Conservation (phyloP, 495 filamentous ascomycete genomes). For the Penicillium arizonense region DNA sequence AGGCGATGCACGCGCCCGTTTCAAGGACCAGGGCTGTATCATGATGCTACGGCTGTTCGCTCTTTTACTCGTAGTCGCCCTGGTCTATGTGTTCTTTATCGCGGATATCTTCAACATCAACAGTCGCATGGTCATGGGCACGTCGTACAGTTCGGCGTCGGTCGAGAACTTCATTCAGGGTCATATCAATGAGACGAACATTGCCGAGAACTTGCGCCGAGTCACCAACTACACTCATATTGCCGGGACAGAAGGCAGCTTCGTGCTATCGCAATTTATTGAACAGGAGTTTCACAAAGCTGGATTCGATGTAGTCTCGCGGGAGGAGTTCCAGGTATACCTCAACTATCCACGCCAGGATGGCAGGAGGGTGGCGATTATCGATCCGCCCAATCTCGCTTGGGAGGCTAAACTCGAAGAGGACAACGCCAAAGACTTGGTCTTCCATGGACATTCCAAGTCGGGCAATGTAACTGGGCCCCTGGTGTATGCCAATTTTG, state of each 20-base stretch:
- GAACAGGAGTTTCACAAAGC: constrained; percentile 67
- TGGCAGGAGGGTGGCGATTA: constrained; percentile 77
- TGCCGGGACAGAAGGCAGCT: constrained; percentile 88
- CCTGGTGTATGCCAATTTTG: constrained; percentile 93
- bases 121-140: constrained; percentile 39
- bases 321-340: constrained; percentile 83
- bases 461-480: constrained; percentile 87
- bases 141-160: constrained; percentile 54
- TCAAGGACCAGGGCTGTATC: constrained; percentile 49
- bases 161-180: constrained; percentile 69
- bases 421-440: constrained; percentile 60
- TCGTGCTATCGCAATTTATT: constrained; percentile 76
- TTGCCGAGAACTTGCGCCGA: constrained; percentile 67
- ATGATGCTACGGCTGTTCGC: constrained; percentile 70
- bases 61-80: constrained; percentile 65
- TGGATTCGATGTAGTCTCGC: constrained; percentile 66
- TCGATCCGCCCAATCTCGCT: constrained; percentile 62
- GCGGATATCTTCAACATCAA: constrained; percentile 69
- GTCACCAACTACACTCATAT: constrained; percentile 81
- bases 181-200: constrained; percentile 63
- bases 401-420: constrained; percentile 93
- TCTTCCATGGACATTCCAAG: constrained; percentile 88
- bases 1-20: constrained; percentile 22
- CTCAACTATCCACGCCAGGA: constrained; percentile 81
- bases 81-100: constrained; percentile 82